Conservation (phyloP, 495 filamentous ascomycete species). For the Melanomma pulvis-pyrius region DNA sequence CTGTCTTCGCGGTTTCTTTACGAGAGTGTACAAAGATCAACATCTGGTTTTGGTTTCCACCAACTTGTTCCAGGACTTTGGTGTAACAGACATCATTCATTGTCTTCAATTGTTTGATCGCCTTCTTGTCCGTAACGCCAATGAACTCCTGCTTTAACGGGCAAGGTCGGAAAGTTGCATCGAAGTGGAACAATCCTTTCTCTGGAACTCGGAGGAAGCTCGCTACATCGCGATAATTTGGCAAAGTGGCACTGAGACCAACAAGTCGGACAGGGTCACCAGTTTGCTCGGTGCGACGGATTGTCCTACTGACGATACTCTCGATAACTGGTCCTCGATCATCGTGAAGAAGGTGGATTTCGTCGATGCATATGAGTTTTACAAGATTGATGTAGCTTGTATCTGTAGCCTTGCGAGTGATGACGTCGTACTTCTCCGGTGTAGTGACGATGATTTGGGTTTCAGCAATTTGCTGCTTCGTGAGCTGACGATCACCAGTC, state of each 20-base stretch:
- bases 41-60: slow-evolving; percentile 89
- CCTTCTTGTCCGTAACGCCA: slow-evolving; percentile 95
- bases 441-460: slow-evolving; percentile 99
- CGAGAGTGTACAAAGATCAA: slow-evolving; percentile 97
- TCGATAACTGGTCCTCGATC: slow-evolving; percentile 96
- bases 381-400: slow-evolving; percentile 96
- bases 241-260: slow-evolving; percentile 90
- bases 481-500: slow-evolving; percentile 96
- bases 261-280: slow-evolving; percentile 88
- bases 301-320: slow-evolving; percentile 93
- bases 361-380: slow-evolving; percentile 91
- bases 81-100: slow-evolving; percentile 99
- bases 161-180: slow-evolving; percentile 90
- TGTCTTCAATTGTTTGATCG: slow-evolving; percentile 97
- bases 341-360: slow-evolving; percentile 97
- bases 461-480: slow-evolving; percentile 96
- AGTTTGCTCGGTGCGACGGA: slow-evolving; percentile 89
- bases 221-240: slow-evolving; percentile 95
- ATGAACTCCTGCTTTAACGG: slow-evolving; percentile 96
- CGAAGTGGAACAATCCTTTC: slow-evolving; percentile 93
- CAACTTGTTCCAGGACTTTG: slow-evolving; percentile 96
- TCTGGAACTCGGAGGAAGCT: slow-evolving; percentile 86
- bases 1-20: slow-evolving; percentile 97
- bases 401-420: slow-evolving; percentile 96
- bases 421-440: slow-evolving; percentile 98